Conservation (phyloP, 495 filamentous ascomycete genomes). For the Penicillium mononematosum region DNA sequence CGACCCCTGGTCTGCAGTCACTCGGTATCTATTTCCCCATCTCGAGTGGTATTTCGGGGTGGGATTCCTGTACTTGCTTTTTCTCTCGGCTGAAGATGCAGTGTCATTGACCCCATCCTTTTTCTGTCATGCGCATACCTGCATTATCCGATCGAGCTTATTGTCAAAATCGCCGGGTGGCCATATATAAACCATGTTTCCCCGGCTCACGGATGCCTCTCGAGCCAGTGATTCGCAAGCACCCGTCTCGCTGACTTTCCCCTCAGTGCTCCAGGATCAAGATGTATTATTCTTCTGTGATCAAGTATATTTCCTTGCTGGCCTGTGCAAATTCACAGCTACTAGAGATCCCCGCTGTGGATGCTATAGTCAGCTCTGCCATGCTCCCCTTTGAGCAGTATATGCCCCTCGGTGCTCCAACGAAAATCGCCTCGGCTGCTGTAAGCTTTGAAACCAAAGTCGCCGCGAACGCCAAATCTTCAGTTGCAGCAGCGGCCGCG, state of each 20-base stretch:
- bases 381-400: conserved; percentile 19
- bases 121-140: conserved; percentile 12
- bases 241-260: neutral
- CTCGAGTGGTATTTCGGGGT: conserved; percentile 28
- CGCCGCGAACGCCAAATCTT: conserved; percentile 5
- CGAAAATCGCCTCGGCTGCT: conserved; percentile 8
- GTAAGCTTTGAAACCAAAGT: conserved; percentile 3
- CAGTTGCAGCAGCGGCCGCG: conserved; percentile 24
- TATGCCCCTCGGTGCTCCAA: conserved; percentile 16
- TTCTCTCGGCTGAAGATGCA: conserved; percentile 8
- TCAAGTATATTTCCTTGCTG: conserved; percentile 16
- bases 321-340: conserved; percentile 25
- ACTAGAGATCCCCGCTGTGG: conserved; percentile 24
- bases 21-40: conserved; percentile 23
- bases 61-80: conserved; percentile 12
- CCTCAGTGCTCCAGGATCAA: conserved; percentile 9
- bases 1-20: conserved; percentile 15
- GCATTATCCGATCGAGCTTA: conserved; percentile 8
- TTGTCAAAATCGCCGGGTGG: neutral
- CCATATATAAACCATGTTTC: conserved; percentile 5
- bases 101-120: conserved; percentile 1
- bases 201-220: neutral
- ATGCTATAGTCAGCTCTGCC: conserved; percentile 22
- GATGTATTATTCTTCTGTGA: conserved; percentile 21
- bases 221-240: conserved; percentile 2